Evolutionary conservation across 495 filamentous ascomycete species (phyloP), one percentile per base, ranked within the genome.

Genomic region (Xanthoparmelia taractica): DNA sequence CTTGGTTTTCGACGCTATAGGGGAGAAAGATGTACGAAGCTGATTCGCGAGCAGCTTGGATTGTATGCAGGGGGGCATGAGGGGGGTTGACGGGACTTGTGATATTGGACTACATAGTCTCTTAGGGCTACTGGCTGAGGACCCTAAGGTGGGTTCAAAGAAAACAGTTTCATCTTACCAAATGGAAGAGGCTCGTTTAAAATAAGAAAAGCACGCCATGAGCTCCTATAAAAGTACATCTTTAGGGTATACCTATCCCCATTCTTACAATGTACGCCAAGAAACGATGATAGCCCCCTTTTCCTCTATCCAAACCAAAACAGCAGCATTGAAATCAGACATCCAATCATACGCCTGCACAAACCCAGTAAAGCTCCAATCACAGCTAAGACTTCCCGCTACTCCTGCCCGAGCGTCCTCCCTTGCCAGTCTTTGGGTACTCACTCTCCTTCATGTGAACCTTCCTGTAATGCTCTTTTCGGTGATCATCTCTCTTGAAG

Each of bases 401-500:
- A 29, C 23, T 0, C 29, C 25, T 31, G 12, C 48, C 48, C 2
- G 48, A 52, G 25, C 17, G 33, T 54, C 50, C 50, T 34, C 50
- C 50, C 17, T 54, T 54, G 10, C 50, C 50, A 1, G 29, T 54
- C 50, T 54, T 54, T 7, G 50, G 50, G 29, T 54, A 54, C 50
- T 54, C 50, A 54, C 1, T 33, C 17, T 77, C 74, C 45, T 79
- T 69, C 47, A 80, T 77, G 74, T 95, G 92, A 13, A 91, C 90
- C 6, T 89, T 85, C 33, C 91, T 84, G 27, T 92, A 73, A 71
- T 97, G 92, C 74, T 97, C 92, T 65, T 89, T 87, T 4, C 95
- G 80, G 66, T 97, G 96, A 74, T 96, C 92, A 60, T 87, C 84
- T 2, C 92, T 84, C 20, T 89, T 87, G 72, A 96, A 97, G 2